phyloP scores from a whole-genome alignment of 208 protist genomes.

The Trypanosoma grayi region DNA sequence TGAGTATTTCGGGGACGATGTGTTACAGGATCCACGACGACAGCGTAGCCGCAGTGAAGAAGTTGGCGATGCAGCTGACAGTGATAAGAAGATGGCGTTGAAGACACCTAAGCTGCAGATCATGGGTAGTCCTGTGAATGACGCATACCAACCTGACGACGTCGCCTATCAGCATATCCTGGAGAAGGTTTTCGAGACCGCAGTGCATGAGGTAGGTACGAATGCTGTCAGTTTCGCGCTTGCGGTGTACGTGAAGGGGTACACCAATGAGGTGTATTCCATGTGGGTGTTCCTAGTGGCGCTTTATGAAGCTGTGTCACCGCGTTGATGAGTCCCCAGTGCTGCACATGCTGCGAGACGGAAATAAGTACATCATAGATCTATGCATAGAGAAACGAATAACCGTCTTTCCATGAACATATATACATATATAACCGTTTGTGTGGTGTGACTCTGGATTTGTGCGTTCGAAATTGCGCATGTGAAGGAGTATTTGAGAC shows the following conservation, averaged over 20 bases:
- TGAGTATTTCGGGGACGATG: constrained; percentile 57
- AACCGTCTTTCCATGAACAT: no score
- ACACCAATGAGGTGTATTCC: constrained; percentile 70
- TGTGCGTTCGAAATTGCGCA: no score
- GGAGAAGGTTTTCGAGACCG: constrained; percentile 68
- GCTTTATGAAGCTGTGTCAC: constrained; percentile 44
- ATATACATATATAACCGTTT: no score
- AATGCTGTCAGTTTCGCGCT: constrained; percentile 66
- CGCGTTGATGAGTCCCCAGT: no score
- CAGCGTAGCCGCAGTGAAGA: background rate
- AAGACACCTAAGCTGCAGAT: constrained; percentile 23
- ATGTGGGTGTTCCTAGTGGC: constrained; percentile 81
- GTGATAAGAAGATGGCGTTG: background rate
- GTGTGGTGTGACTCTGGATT: no score
- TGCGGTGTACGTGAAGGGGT: constrained; percentile 79
- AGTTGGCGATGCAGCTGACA: background rate
- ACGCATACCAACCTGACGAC: constrained; percentile 47
- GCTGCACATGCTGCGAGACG: no score
- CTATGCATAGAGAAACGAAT: constrained; percentile 11
- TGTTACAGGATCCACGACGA: constrained; percentile 10
- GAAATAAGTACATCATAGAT: background rate
- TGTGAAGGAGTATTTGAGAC: no score
- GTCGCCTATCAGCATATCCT: constrained; percentile 37
- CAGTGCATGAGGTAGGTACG: constrained; percentile 77
- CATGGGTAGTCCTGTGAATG: constrained; percentile 62